Evolutionary conservation across 2,329 filamentous ascomycete genomes (phyloP).

Genomic region (Phialocephala subalpina): DNA sequence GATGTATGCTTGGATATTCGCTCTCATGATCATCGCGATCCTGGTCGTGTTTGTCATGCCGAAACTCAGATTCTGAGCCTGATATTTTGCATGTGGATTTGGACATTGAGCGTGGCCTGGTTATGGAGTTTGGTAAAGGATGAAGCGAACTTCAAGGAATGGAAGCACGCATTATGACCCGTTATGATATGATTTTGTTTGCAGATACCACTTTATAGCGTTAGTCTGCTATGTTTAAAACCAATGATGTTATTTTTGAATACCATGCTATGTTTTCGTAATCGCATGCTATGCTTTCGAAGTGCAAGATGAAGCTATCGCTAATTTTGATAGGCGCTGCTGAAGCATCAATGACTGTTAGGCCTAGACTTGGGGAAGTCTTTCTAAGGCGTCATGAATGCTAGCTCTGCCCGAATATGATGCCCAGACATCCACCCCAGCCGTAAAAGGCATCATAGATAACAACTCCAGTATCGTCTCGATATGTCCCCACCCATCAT

Average conservation of each 20-base stretch:
- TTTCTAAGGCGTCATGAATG: not conserved
- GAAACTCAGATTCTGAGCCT: slow-evolving; percentile 78
- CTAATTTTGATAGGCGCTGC: not conserved
- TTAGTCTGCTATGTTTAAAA: not conserved
- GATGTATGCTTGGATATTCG: slow-evolving; percentile 85
- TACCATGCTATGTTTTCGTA: not conserved
- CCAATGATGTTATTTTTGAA: not conserved
- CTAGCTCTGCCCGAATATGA: not conserved
- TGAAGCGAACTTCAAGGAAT: not conserved
- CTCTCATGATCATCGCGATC: slow-evolving; percentile 79
- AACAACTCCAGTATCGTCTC: not conserved
- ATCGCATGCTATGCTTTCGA: not conserved
- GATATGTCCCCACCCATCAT: not conserved
- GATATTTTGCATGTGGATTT: not conserved
- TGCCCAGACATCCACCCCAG: not conserved
- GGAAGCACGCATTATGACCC: not conserved
- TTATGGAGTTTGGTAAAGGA: not conserved
- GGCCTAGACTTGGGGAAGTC: not conserved
- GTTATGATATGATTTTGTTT: slow-evolving; percentile 4
- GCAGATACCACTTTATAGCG: slow-evolving; percentile 11
- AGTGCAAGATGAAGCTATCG: not conserved
- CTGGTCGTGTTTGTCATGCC: slow-evolving; percentile 86
- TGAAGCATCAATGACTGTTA: not conserved
- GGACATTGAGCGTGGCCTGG: not conserved
- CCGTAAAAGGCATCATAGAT: not conserved